Evolutionary conservation across 257 asterid species (phyloP).

Genomic region (Solanum ossicruentum): DNA sequence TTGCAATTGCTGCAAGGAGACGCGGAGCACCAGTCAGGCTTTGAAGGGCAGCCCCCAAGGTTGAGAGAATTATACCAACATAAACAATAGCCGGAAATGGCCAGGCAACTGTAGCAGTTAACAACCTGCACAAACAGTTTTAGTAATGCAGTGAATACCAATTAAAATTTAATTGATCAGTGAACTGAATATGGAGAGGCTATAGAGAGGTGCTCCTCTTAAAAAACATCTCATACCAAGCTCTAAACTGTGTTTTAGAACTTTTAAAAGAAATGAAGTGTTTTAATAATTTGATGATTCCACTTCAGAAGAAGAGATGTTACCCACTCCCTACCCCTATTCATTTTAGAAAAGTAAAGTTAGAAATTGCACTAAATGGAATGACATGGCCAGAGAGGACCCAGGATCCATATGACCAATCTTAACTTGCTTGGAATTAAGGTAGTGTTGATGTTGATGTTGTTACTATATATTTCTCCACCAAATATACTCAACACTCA

Average conservation of each 20-base stretch:
- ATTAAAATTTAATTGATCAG: not conserved
- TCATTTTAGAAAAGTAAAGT: not conserved
- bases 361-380: not conserved
- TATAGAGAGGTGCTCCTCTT: not conserved
- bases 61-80: slow-evolving; percentile 89
- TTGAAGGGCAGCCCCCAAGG: slow-evolving; percentile 98
- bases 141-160: not conserved
- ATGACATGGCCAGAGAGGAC: not conserved
- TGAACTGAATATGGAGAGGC: not conserved
- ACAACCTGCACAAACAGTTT: slow-evolving; percentile 63
- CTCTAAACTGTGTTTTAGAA: not conserved
- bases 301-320: not conserved
- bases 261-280: not conserved
- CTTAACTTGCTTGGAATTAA: not conserved
- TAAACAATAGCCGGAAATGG: slow-evolving; percentile 82
- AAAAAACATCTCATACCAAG: not conserved
- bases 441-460: not conserved
- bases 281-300: not conserved
- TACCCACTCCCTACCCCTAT: not conserved
- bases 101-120: slow-evolving; percentile 97
- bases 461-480: not conserved
- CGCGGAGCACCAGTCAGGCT: slow-evolving; percentile 98
- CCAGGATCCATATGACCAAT: not conserved
- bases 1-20: slow-evolving; percentile 97
- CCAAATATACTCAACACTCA: not conserved